phyloP scores from a whole-genome alignment of 257 asterid genomes.

The Solanum arcanum region DNA sequence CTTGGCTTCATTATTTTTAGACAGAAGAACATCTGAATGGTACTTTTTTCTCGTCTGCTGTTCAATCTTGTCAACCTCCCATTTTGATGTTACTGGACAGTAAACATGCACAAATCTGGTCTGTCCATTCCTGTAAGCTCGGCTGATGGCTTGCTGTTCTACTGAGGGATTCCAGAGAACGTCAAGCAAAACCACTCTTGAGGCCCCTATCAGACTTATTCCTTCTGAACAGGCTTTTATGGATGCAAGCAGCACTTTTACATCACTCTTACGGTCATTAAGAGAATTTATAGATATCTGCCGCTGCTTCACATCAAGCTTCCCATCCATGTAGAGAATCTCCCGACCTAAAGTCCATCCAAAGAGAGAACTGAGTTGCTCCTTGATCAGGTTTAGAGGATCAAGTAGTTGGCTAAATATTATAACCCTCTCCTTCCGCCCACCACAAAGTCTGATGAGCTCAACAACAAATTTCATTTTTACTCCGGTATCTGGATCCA shows the following conservation, averaged over 20 bases:
- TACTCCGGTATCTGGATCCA: constrained; percentile 33
- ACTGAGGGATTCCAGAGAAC: constrained; percentile 74
- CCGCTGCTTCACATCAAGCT: not conserved
- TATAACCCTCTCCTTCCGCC: constrained; percentile 37
- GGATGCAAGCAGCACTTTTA: not conserved
- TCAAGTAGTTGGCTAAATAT: constrained; percentile 41
- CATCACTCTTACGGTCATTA: not conserved
- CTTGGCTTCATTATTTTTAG: not conserved
- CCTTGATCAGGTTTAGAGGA: constrained; percentile 37
- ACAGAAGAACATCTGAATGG: constrained; percentile 41
- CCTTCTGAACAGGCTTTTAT: not conserved
- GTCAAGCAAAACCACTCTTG: constrained; percentile 68
- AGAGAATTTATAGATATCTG: not conserved
- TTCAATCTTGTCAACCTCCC: constrained; percentile 37
- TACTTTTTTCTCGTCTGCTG: constrained; percentile 36
- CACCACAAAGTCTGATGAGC: constrained; percentile 23
- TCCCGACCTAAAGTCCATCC: constrained; percentile 49
- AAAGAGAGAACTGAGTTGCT: not conserved
- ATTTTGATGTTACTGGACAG: constrained; percentile 30
- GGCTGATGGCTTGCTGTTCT: constrained; percentile 57
- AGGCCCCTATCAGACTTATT: constrained; percentile 56
- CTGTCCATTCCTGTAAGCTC: constrained; percentile 79
- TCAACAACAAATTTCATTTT: constrained; percentile 46
- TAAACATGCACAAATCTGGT: constrained; percentile 52
- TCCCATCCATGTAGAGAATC: constrained; percentile 22